Evolutionary conservation across 495 filamentous ascomycete species (phyloP).

Genomic region (Trypethelium eluteriae): DNA sequence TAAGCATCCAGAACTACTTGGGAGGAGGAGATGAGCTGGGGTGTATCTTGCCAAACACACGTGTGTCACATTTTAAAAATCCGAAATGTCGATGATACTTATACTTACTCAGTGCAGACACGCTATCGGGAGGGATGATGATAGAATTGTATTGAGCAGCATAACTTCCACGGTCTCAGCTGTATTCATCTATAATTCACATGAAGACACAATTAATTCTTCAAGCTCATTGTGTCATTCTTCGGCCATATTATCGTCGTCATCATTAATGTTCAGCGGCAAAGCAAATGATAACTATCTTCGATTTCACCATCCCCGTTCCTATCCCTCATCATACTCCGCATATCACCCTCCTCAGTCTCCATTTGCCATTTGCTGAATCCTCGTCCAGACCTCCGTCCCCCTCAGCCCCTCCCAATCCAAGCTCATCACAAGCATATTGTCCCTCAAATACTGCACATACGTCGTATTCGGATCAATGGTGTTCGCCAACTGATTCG

Average conservation of each 20-base stretch:
- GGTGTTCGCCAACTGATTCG: not conserved
- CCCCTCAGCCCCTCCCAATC: not conserved
- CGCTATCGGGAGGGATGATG: no score
- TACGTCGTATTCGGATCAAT: not conserved
- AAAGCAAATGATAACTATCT: no score
- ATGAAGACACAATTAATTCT: not conserved
- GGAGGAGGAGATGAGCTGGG: conserved; percentile 19
- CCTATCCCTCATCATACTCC: not conserved
- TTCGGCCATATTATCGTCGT: no score
- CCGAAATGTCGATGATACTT: not conserved
- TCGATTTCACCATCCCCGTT: not conserved
- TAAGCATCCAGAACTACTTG: conserved; percentile 79
- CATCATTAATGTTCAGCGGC: no score
- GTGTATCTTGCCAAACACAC: not conserved
- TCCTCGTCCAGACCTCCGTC: not conserved
- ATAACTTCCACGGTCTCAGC: not conserved
- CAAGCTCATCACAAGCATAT: not conserved
- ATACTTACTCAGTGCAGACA: no score
- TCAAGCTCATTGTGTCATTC: no score
- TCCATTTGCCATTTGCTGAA: not conserved
- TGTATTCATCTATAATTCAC: not conserved
- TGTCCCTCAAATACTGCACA: not conserved
- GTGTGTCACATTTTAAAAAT: not conserved
- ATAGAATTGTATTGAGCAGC: no score
- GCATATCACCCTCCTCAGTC: not conserved